Evolutionary conservation across 257 asterid genomes (phyloP).

Genomic region (Ligustrum vulgare): DNA sequence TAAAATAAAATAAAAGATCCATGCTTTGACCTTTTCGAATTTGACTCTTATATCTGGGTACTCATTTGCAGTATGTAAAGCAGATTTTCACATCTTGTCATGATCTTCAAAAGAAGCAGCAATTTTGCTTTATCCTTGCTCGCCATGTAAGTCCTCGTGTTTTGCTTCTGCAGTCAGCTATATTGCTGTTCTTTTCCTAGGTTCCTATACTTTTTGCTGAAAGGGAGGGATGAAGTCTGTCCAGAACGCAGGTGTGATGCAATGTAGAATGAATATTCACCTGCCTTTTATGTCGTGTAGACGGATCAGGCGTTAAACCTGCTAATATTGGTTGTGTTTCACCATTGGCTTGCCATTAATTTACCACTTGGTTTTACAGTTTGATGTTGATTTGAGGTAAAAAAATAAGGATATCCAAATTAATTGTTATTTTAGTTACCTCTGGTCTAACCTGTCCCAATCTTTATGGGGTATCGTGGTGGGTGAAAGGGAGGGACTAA

Average conservation of each 20-base stretch:
- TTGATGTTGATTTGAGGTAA: not conserved
- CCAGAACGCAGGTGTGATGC: not conserved
- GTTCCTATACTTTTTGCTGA: not conserved
- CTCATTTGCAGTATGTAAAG: conserved; percentile 70
- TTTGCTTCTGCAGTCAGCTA: conserved; percentile 10
- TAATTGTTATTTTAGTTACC: not conserved
- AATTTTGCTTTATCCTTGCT: conserved; percentile 82
- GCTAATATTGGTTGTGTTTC: not conserved
- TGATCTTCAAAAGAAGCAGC: conserved; percentile 63
- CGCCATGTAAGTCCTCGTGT: conserved; percentile 70
- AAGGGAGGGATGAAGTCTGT: not conserved
- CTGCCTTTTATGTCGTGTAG: not conserved
- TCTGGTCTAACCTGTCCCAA: not conserved
- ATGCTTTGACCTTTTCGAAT: not conserved
- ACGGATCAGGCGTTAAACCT: conserved; percentile 3
- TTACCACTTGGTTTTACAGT: not conserved
- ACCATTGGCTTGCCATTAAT: not conserved
- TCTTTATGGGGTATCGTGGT: conserved; percentile 1
- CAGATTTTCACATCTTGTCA: conserved; percentile 58
- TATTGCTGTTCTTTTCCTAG: not conserved
- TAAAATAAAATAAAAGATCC: not conserved
- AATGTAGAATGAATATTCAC: not conserved
- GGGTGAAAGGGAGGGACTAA: not conserved
- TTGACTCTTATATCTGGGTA: conserved; percentile 15
- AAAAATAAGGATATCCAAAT: too few species aligned